These are phyloP conservation scores for Raddia guianensis DNA, from an alignment of 176 grass and related monocot genomes.

Conservation along the genomic window DNA sequence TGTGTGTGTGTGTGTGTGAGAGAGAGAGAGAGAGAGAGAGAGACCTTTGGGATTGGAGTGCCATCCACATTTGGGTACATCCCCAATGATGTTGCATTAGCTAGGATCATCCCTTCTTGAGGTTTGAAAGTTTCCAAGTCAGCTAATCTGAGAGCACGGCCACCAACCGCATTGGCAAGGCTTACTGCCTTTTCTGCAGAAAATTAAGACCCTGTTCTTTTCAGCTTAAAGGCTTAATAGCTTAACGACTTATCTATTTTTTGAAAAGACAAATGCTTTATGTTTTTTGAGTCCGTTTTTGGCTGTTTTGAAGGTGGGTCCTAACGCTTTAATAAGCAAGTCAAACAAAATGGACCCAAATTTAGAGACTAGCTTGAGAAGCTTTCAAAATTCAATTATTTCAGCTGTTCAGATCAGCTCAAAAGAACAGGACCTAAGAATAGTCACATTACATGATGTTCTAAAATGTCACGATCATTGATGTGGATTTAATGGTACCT, in stretches of 20 bases:
- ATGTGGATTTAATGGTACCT: not conserved
- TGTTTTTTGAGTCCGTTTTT: no score
- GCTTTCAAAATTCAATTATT: no score
- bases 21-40: not conserved
- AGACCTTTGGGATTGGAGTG: slow-evolving; percentile 86
- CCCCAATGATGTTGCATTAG: slow-evolving; percentile 95
- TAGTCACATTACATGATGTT: slow-evolving; percentile 29
- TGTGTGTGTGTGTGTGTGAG: not conserved
- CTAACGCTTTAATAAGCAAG: no score
- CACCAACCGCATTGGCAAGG: slow-evolving; percentile 77
- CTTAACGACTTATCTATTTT: no score
- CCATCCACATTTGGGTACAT: slow-evolving; percentile 91
- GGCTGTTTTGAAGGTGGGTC: no score
- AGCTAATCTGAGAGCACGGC: slow-evolving; percentile 68
- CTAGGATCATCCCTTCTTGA: slow-evolving; percentile 89
- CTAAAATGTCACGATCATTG: not conserved
- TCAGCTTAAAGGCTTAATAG: no score
- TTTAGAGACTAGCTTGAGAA: no score
- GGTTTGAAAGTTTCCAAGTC: slow-evolving; percentile 84
- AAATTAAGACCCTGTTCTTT: not conserved
- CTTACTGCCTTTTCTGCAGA: slow-evolving; percentile 75
- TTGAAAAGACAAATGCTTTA: no score
- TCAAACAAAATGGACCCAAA: no score
- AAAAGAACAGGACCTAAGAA: not conserved
- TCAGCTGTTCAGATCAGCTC: no score